These are phyloP conservation scores for Solanum sparsipilum DNA, from an alignment of 257 asterid genomes.

Conservation along the genomic window DNA sequence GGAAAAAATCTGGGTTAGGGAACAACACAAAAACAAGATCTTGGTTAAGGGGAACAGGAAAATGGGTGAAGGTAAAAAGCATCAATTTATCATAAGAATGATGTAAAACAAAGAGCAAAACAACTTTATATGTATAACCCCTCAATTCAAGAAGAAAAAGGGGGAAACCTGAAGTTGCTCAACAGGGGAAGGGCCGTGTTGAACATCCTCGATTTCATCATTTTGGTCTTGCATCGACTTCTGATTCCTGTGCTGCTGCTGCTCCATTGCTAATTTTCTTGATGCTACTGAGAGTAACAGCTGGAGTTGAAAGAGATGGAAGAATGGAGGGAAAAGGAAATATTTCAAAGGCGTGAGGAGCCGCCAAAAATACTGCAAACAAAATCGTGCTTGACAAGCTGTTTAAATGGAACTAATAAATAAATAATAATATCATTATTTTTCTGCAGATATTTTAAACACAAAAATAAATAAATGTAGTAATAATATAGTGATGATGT, in stretches of 20 bases:
- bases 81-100: too few relatives aligned
- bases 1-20: not conserved
- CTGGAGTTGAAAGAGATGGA: not conserved
- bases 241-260: constrained; percentile 56
- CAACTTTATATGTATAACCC: not conserved
- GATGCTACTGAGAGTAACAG: not conserved
- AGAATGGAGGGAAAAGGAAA: not conserved
- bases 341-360: constrained; percentile 10
- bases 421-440: too few relatives aligned
- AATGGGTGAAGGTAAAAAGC: not conserved
- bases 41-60: not conserved
- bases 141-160: not conserved
- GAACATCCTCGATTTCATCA: constrained; percentile 60
- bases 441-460: too few relatives aligned
- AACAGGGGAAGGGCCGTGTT: constrained; percentile 71
- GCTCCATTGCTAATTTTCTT: constrained; percentile 42
- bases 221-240: constrained; percentile 30
- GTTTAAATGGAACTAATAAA: not conserved
- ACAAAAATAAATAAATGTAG: too few relatives aligned
- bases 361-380: constrained; percentile 12
- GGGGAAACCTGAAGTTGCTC: constrained; percentile 75
- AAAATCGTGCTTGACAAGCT: constrained; percentile 6
- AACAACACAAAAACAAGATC: not conserved
- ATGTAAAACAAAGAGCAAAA: not conserved
- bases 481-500: too few relatives aligned